Base-by-base conservation (phyloP, 2,329 filamentous ascomycete genomes). In the Ophiostoma populinum region DNA sequence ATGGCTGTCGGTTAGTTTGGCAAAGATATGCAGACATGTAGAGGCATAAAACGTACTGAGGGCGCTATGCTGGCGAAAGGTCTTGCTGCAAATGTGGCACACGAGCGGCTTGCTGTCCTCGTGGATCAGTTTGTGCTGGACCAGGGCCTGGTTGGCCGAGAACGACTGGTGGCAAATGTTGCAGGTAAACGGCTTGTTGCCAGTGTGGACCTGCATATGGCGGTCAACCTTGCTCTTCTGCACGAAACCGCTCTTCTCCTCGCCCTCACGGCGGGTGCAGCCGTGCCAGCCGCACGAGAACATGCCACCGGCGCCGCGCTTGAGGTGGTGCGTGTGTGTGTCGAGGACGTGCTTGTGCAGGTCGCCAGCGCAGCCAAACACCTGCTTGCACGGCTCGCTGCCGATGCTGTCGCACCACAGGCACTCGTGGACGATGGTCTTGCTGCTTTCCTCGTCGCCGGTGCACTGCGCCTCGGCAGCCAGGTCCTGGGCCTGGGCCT, bases 21-120 rank as follows among this genome's bases (percentile, higher is more conserved):
- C 10, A 9, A 18, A 1, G 7, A 6, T 17, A n/a, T 18, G 15
- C 7, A 15, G 12, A 24, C 4, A 21, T n/a, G 9, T 20, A 11
- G 12, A 21, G 20, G 7, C 7, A 19, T 9, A 17, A 6, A 12
- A 56, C 65, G 46, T 62, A 75, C 70, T 77, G 16, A 75, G 55
- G 16, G 74, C 73, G 42, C 70, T 76, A 43, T 77, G 73, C 42
- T 78, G 73, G 35, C 75, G 71, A 46, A 80, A 80, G 0, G 59
- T 56, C 47, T 71, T 72, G 16, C 50, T 53, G 43, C 72, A 76
- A 24, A 59, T 60, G 4, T 50, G 46, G 48, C 75, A 80, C 26
- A 61, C 54, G 53, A 70, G 75, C 18, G 75, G 74, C 42, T 69
- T 75, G 40, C 70, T 65, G 25, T 72, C 70, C 0, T 72, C 75